Evolutionary conservation across 2,329 filamentous ascomycete species (phyloP), one percentile per base, ranked within the genome.

Genomic region (Fusarium proliferatum): DNA sequence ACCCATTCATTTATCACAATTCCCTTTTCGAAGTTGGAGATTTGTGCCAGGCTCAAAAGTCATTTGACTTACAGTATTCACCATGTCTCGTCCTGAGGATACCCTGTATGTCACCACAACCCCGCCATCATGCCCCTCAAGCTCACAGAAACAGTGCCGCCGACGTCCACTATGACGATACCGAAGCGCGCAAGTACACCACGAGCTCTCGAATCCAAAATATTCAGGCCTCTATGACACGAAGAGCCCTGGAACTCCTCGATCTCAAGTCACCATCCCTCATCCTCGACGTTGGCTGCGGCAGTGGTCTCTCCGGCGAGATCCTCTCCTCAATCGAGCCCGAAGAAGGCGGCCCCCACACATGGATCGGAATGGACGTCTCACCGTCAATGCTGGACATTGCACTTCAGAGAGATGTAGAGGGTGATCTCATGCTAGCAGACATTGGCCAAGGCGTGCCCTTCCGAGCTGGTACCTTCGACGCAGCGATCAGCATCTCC

Each of bases 291-390:
- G 86, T 98, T n/a, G 96, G 96, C 81, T 98, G 96, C 83, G 96
- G 96, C 79, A 97, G 94, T 76, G 96, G 96, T 19, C 90, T 99
- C 28, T 97, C 94, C 0, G 96, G 96, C 80, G 95, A 98, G 82
- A 98, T 98, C 67, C 89, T 99, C 51, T 95, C 94, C 17, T 86
- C 90, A n/a, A 85, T 92, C 2, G 83, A 87, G 1, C 86, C 89
- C 4, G 88, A 91, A 16, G 91, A 94, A 67, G 93, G 93, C 61
- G 95, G 95, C 0, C 94, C 95, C 8, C 96, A 99, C 84, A 91
- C 92, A 2, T 99, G 96, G 96, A 87, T 98, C n/a, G 96, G 96
- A 67, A 96, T 98, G 93, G 96, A 99, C 81, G 92, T 99, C 30
- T 94, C 93, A 9, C 92, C 94, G 0, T 94, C 92, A n/a, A 99